Evolutionary conservation across 768 basidiomycete genomes (phyloP), one percentile per base, ranked within the genome.

Genomic region (Amanita pseudoporphyria): DNA sequence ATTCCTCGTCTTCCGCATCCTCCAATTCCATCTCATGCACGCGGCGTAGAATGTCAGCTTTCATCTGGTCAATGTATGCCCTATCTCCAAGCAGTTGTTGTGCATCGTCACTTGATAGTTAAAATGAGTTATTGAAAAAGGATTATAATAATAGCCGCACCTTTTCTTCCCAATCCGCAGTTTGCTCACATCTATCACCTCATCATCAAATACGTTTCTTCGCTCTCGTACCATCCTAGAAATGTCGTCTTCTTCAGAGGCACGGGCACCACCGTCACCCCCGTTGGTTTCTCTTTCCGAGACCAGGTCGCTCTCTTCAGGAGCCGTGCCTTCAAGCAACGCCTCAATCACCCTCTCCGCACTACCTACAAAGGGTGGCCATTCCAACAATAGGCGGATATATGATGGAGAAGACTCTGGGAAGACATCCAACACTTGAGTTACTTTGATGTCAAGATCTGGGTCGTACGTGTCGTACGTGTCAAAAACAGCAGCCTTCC

Each of bases 41-140:
- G 3, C 85, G 74, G 22, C 87, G 77, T 12, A 93, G 70, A 56
- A 93, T 93, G 47, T 87, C 83, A 1, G 79, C 78, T 58, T 94
- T 92, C 78, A 93, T 84, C 55, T 82, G 67, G 36, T 82, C 81
- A n/a, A 78, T 71, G 58, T 77, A 76, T 1, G 70, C 63, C 5
- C 71, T 73, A 57, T 92, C 86, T 12, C 72, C 71, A 6, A 81
- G 60, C 6, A 43, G 18, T 9, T 22, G 9, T 49, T 49, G 30
- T 12, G 78, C 57, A 24, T 79, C 73, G 30, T 73, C 71, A 19
- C 80, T 79, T 43, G 7, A 40, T 6, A 30, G 6, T 3, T 14
- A 24, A 44, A 37, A 32, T 45, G 22, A 43, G 24, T 40, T 38
- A 21, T 45, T 21, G 43, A 16, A 35, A 33, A 33, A 28, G 12